Base-by-base conservation (phyloP, 2,329 filamentous ascomycete genomes). In the Tolypocladium amazonense region DNA sequence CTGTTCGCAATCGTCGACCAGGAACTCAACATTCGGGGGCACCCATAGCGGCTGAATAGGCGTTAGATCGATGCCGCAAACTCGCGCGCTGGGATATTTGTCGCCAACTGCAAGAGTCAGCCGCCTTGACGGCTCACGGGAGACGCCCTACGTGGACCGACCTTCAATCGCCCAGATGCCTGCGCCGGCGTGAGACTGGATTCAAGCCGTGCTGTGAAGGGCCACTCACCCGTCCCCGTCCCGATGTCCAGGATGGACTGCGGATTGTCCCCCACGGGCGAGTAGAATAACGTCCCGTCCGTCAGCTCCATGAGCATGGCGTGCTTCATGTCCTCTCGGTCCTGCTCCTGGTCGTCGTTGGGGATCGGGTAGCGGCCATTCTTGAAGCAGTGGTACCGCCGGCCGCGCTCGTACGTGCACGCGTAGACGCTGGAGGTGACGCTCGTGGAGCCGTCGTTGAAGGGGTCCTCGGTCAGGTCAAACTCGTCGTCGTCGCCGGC, bases 1-100 rank as follows among this genome's bases (percentile, higher is more conserved):
- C 43, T 68, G 62, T 53, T 74, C 70, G 37, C 68, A 66, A 60
- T 74, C 70, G 55, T 74, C 72, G 35, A 74, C 69, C 41, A 75
- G 50, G 59, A 77, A 76, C 38, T 69, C 66, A 20, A 76, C 74
- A 53, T 76, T 77, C 0, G 73, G 70, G 3, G 75, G 74, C 4
- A 75, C 72, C 73, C 72, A 75, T 30, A 68, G 56, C 1, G 75
- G 73, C 61, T 77, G 75, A 15, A 74, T 75, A 0, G 75, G 74
- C 11, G 69, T 72, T n/a, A 76, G 60, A 58, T 77, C 75, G 39
- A 75, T 65, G 11, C 75, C 75, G 7, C 69, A 65, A 11, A 77
- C 70, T 50, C 71, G 68, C 27, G 74, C 71, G 58, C 68, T 69
- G 1, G 73, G 72, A 57, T 68, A 76, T 11, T 65, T 61, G 50